A percentile compares a stretch with the other conserved stretches of the same genome.
These are phyloP conservation scores for Umbellularia californica DNA, from an alignment of 164 flowering plant genomes.

Conservation along the genomic window DNA sequence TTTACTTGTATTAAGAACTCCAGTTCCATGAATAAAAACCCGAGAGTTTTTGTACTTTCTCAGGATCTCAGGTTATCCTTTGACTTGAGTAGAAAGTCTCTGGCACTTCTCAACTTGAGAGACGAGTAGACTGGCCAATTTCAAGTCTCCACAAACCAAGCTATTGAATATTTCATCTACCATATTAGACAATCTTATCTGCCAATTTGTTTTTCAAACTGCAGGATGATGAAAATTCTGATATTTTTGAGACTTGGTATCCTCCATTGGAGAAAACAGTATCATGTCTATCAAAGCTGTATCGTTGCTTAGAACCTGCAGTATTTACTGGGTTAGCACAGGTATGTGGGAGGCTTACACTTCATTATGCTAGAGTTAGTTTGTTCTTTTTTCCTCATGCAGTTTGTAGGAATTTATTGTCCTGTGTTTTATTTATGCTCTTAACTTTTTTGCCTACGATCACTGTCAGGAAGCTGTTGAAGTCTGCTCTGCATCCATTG, in stretches of 20 bases:
- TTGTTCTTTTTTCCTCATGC: not conserved
- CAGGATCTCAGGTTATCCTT: too few relatives aligned
- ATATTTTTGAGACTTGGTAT: conserved; percentile 80
- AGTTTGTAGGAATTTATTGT: not conserved
- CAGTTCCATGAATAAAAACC: not conserved
- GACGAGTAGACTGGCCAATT: not conserved
- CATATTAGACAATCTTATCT: not conserved
- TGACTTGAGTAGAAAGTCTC: not conserved
- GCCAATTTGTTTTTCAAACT: not conserved
- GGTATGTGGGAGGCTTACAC: conserved; percentile 32
- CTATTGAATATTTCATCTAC: not conserved
- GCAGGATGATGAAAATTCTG: conserved; percentile 62
- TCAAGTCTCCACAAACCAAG: not conserved
- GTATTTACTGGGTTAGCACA: conserved; percentile 99
- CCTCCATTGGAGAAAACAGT: conserved; percentile 95
- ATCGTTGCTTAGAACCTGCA: conserved; percentile 73
- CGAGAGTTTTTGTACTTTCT: too few relatives aligned
- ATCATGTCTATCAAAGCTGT: conserved; percentile 82
- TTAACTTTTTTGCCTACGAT: conserved; percentile 10
- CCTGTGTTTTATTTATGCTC: conserved; percentile 3
- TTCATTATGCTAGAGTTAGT: not conserved
- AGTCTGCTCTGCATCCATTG: conserved; percentile 79
- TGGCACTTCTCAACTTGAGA: not conserved
- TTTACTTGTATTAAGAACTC: not conserved
- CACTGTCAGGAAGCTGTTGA: conserved; percentile 89